These are phyloP conservation scores for Hypoxylon lienhwacheense DNA, from an alignment of 495 filamentous ascomycete genomes.

Conservation along the genomic window DNA sequence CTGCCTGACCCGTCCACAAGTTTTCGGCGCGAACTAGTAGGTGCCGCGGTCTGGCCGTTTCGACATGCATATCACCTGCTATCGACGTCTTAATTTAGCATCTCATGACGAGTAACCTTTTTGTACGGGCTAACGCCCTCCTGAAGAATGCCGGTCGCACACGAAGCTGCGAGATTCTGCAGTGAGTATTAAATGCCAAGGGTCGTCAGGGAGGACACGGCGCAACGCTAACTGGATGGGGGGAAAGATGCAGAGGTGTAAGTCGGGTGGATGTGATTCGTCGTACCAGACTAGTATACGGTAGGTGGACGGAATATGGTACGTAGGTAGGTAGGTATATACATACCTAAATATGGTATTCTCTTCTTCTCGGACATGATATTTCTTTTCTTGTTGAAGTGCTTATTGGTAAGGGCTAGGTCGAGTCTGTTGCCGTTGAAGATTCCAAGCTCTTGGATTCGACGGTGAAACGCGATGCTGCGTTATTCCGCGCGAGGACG, in stretches of 20 bases:
- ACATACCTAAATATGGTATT: too few species aligned
- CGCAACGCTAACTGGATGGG: conserved; percentile 5
- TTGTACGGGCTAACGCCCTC: too few species aligned
- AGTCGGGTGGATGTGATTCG: neutral
- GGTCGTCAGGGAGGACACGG: conserved; percentile 13
- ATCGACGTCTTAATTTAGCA: too few species aligned
- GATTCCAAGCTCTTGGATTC: neutral
- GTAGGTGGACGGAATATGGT: too few species aligned
- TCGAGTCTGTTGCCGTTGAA: conserved; percentile 26
- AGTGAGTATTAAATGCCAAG: too few species aligned
- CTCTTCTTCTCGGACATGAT: conserved; percentile 21
- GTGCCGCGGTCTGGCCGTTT: too few species aligned
- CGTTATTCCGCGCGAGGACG: neutral
- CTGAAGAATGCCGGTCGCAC: too few species aligned
- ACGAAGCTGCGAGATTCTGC: conserved; percentile 7
- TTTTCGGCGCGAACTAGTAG: too few species aligned
- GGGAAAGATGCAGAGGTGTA: neutral
- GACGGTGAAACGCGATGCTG: conserved; percentile 1
- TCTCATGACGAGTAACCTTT: too few species aligned
- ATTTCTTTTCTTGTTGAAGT: conserved; percentile 38
- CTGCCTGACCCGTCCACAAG: too few species aligned
- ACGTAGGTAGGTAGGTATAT: too few species aligned
- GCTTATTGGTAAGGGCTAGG: conserved; percentile 8
- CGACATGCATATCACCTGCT: too few species aligned
- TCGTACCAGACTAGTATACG: neutral